A percentile compares a stretch with the other conserved stretches of the same genome.
These are phyloP conservation scores for Actinomucor elegans DNA, from an alignment of 371 early-diverging fungal species.

Conservation along the genomic window DNA sequence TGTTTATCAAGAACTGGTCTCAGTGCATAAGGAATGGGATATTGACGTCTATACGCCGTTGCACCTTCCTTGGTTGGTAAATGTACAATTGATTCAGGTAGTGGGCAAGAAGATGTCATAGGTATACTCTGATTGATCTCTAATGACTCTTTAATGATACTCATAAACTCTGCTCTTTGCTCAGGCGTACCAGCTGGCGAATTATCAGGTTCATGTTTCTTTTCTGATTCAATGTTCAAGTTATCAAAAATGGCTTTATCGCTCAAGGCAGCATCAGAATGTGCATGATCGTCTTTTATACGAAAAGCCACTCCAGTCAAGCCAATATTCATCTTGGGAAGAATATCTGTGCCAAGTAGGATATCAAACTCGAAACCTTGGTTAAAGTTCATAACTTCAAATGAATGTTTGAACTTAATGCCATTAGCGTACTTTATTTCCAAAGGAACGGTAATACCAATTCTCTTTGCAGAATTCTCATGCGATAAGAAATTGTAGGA, in stretches of 20 bases:
- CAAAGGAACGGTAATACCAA: slow-evolving; percentile 1
- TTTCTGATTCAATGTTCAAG: neutral
- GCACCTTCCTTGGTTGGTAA: too few species aligned
- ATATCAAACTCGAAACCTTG: neutral
- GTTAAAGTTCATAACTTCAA: slow-evolving; percentile 8
- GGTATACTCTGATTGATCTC: too few species aligned
- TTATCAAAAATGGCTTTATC: neutral
- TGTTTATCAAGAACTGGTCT: too few species aligned
- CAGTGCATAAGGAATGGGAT: too few species aligned
- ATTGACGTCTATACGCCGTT: too few species aligned
- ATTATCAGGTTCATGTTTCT: slow-evolving; percentile 3
- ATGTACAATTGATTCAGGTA: too few species aligned
- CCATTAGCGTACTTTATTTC: neutral
- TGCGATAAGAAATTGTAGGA: neutral
- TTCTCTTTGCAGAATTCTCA: too few species aligned
- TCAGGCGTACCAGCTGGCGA: slow-evolving; percentile 3
- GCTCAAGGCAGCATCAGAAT: neutral
- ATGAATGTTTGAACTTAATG: neutral
- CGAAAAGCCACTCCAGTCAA: slow-evolving; percentile 3
- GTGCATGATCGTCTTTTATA: neutral
- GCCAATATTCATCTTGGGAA: neutral
- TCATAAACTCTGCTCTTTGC: neutral
- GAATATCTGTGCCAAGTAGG: slow-evolving; percentile 2
- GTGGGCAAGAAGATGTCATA: too few species aligned
- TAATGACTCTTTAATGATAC: neutral